Conservation (phyloP, 176 grass and related monocot genomes). For the Triticum urartu region DNA sequence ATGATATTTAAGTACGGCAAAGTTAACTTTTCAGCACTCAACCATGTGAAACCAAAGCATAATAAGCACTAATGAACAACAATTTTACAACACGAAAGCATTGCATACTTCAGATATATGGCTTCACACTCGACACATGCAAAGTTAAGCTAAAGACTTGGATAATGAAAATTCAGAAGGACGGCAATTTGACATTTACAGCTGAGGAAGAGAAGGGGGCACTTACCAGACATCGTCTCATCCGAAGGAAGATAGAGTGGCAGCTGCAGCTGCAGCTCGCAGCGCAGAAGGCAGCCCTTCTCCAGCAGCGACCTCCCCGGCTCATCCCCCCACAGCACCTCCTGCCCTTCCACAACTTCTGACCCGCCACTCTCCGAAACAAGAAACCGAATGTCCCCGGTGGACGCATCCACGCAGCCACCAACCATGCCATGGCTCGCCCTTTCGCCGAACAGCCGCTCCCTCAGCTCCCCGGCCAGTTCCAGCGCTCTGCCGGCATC, state of each 20-base stretch:
- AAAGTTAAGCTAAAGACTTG: neutral
- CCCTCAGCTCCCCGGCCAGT: conserved; percentile 51
- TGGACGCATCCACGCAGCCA: conserved; percentile 35
- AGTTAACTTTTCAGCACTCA: too few relatives aligned
- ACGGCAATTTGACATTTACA: neutral
- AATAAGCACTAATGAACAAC: neutral
- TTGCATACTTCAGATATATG: neutral
- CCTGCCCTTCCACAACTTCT: conserved; percentile 31
- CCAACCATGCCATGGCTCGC: conserved; percentile 56
- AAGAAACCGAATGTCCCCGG: conserved; percentile 56
- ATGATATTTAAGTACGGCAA: too few relatives aligned
- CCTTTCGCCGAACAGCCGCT: conserved; percentile 41
- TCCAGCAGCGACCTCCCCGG: conserved; percentile 67
- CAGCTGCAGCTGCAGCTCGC: conserved; percentile 61
- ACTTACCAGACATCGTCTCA: conserved; percentile 53
- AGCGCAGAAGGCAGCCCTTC: conserved; percentile 80
- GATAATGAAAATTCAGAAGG: neutral
- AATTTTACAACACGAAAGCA: neutral
- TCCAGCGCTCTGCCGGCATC: conserved; percentile 46
- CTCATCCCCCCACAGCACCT: conserved; percentile 72
- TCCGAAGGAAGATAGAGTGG: conserved; percentile 58
- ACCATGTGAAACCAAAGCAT: neutral
- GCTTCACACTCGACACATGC: neutral
- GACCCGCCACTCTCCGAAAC: conserved; percentile 30
- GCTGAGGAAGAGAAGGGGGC: neutral